A percentile compares a stretch with the other conserved stretches of the same genome.
Conservation (phyloP, 2,329 filamentous ascomycete genomes). For the Penicillium oxalicum region DNA sequence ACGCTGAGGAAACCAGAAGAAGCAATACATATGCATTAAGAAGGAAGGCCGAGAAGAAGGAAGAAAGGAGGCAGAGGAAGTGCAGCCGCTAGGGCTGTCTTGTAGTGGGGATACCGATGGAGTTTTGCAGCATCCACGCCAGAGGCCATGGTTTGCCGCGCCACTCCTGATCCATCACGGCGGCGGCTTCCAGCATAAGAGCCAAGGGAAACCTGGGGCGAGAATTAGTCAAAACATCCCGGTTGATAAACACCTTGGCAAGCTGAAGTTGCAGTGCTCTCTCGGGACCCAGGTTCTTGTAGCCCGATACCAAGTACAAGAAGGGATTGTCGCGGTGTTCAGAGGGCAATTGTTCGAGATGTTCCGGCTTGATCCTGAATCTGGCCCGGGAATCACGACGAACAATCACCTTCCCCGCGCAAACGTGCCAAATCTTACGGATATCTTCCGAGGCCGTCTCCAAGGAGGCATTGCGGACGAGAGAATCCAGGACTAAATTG, state of each 20-base stretch:
- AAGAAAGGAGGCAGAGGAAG: not conserved
- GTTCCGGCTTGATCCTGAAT: not conserved
- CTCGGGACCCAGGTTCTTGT: slow-evolving; percentile 14
- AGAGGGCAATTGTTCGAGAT: slow-evolving; percentile 18
- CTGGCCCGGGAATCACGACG: slow-evolving; percentile 22
- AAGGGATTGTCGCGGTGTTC: slow-evolving; percentile 25
- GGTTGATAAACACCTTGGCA: slow-evolving; percentile 22
- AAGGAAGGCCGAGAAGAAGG: not conserved
- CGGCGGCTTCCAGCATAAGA: slow-evolving; percentile 34
- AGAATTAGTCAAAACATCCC: slow-evolving; percentile 25
- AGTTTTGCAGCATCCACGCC: slow-evolving; percentile 29
- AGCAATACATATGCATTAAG: slow-evolving; percentile 4
- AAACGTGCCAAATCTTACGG: slow-evolving; percentile 17
- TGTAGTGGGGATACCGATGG: slow-evolving; percentile 27
- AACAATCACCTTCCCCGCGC: slow-evolving; percentile 31
- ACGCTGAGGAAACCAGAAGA: slow-evolving; percentile 13
- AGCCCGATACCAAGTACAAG: slow-evolving; percentile 18
- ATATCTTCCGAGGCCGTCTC: slow-evolving; percentile 9
- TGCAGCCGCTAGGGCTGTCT: not conserved
- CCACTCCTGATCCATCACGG: slow-evolving; percentile 31
- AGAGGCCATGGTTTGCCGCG: slow-evolving; percentile 18
- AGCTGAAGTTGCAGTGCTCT: slow-evolving; percentile 24
- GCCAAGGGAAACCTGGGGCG: slow-evolving; percentile 19
- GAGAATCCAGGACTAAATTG: slow-evolving; percentile 25
- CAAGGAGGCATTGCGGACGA: slow-evolving; percentile 21